Percentiles rank a stretch among this genome's conserved stretches.
phyloP scores from a whole-genome alignment of 192 early-diverging fungal species.

The Coemansia sp. region DNA sequence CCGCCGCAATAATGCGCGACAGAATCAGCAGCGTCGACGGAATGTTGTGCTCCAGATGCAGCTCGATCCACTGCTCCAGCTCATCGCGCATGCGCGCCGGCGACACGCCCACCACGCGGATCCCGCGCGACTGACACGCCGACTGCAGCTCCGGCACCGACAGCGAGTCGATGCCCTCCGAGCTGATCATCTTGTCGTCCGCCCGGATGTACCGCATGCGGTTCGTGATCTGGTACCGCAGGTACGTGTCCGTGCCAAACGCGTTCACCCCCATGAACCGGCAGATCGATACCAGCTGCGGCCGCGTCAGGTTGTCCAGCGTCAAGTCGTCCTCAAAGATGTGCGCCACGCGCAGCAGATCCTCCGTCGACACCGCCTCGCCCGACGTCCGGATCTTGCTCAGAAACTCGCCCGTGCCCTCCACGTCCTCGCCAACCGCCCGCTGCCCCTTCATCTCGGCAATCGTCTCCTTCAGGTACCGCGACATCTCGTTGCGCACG shows the following conservation, averaged over 20 bases:
- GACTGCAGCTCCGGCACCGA: conserved; percentile 84
- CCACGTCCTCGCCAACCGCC: conserved; percentile 26
- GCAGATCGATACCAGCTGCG: conserved; percentile 92
- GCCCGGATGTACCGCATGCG: conserved; percentile 79
- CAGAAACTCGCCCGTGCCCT: conserved; percentile 28
- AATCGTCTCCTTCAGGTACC: conserved; percentile 93
- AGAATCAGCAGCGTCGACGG: conserved; percentile 87
- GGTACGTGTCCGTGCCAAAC: conserved; percentile 97
- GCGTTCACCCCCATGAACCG: conserved; percentile 93
- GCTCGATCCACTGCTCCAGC: conserved; percentile 89
- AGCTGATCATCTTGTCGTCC: conserved; percentile 84
- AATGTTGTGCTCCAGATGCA: conserved; percentile 87
- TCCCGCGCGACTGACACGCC: conserved; percentile 85
- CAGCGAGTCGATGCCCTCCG: conserved; percentile 85
- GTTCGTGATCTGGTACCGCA: conserved; percentile 87
- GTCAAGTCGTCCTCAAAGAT: conserved; percentile 94
- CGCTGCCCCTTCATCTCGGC: conserved; percentile 65
- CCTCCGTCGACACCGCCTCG: conserved; percentile 74
- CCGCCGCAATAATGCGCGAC: conserved; percentile 78
- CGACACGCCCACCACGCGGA: conserved; percentile 81
- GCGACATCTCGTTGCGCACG: conserved; percentile 91
- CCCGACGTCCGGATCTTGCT: conserved; percentile 73
- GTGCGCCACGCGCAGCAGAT: conserved; percentile 77
- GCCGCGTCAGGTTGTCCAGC: conserved; percentile 86
- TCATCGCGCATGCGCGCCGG: conserved; percentile 86